Base-by-base conservation (phyloP, 2,329 filamentous ascomycete genomes). In the Colletotrichum sp. region DNA sequence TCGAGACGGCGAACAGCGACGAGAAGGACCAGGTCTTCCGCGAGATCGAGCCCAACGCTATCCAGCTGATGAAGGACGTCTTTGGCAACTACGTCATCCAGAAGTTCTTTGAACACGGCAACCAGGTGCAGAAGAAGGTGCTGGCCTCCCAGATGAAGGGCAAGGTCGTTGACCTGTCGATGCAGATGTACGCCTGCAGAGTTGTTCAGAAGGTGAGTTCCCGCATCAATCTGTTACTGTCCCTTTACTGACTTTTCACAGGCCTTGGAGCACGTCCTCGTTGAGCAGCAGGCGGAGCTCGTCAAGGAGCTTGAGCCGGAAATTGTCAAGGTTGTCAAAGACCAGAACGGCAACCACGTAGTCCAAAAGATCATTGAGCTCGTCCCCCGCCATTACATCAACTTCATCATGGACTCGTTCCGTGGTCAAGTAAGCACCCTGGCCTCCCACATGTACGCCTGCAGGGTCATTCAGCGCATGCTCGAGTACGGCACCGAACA, bases 81-180 rank as follows among this genome's bases (percentile, higher is more conserved):
- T 99, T 98, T 82, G 97, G 97, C 70, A 99, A 99, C 84, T 99
- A 99, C 82, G 97, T 99, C 44, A 96, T 99, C 52, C 97, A 99
- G 82, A 99, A 98, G 84, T 93, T 99, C 82, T 98, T 99, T 77
- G 96, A 99, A 83, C 95, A 99, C 83, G 96, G 97, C 52, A 98
- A 95, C 79, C 96, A 98, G 84, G 91, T 93, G 1, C 97, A 99
- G 86, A 99, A 99, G 88, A 96, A 94, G 84, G 90, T 94, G 4
- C 86, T 99, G 57, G 96, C 95, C 1, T 92, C 93, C 78, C 93
- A 95, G 84, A 98, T 99, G 96, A 95, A 94, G 83, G 94, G 94
- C 8, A 95, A 96, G 81, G 92, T 99, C 15, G 87, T 95, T 62
- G 91, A 93, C 36, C 86, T 99, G 68, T 98, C 96, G 1, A 88